Base-by-base conservation (phyloP, 2,329 filamentous ascomycete species). In the Diaporthe citriasiana region DNA sequence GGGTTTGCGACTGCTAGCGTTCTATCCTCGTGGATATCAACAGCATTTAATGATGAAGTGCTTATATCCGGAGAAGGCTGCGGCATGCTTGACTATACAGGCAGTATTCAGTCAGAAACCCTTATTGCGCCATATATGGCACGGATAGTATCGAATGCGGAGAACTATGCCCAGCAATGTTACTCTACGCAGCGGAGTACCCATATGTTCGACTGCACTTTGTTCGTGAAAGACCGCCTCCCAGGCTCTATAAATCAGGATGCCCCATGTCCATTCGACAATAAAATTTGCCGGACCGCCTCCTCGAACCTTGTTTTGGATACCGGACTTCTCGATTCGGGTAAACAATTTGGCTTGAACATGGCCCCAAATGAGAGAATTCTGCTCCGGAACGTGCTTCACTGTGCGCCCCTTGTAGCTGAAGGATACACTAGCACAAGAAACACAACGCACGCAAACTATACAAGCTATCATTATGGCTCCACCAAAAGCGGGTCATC, bases 331-430 rank as follows among this genome's bases (percentile, higher is more conserved):
- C 51, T 79, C 8, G 57, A 78, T 25, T 77, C 73, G n/a, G n/a
- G n/a, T n/a, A n/a, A n/a, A n/a, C n/a, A n/a, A n/a, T 30, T 79
- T 3, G 78, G 77, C 1, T 73, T 79, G 19, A 79, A 78, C 55
- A 57, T 71, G 1, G 73, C 72, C 0, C 25, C 30, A 15, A 25
- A 74, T 0, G 71, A 79, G 25, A 63, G 77, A n/a, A 57, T 77
- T 12, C 30, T 55, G 22, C 53, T 63, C 56, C 51, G 70, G 13
- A 35, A 12, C 12, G 56, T 50, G n/a, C 9, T 65, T 15, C 70
- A 72, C n/a, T 72, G 70, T 38, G 59, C 60, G 9, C 71, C 71
- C 4, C 15, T 73, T 1, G 25, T 22, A 19, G 70, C 71, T 13
- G 38, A 59, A 27, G 65, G 71, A 0, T 72, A 57, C 22, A 69